A percentile compares a stretch with the other conserved stretches of the same genome.
phyloP scores from a whole-genome alignment of 108 stramenopile genomes.

The Discostella pseudostelligera region DNA sequence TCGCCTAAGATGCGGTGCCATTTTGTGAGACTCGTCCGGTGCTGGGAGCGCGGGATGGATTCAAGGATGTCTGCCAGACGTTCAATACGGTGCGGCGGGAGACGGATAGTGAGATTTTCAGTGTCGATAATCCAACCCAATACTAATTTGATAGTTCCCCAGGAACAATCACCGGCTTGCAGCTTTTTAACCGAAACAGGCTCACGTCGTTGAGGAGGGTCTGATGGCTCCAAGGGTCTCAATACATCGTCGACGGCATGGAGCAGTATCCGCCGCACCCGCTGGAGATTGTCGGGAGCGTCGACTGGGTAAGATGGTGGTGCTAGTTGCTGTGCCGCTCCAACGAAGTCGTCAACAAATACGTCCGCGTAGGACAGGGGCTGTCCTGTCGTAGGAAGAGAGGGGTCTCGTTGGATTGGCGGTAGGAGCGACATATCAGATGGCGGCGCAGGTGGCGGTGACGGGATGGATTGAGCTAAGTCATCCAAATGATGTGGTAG shows the following conservation, averaged over 20 bases:
- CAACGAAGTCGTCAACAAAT: slow-evolving; percentile 20
- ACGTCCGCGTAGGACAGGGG: background rate
- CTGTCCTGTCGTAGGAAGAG: background rate
- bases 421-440: background rate
- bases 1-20: slow-evolving; percentile 9
- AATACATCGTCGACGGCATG: slow-evolving; percentile 32
- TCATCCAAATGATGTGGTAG: slow-evolving; percentile 1
- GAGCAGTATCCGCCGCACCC: background rate
- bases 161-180: slow-evolving; percentile 20
- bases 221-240: slow-evolving; percentile 16
- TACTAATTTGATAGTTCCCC: slow-evolving; percentile 12
- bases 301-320: slow-evolving; percentile 20
- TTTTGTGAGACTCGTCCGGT: background rate
- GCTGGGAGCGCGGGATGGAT: background rate
- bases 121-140: slow-evolving; percentile 33
- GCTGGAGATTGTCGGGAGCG: background rate
- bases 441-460: slow-evolving; percentile 1
- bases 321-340: slow-evolving; percentile 23
- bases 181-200: slow-evolving; percentile 45
- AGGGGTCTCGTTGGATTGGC: background rate
- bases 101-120: background rate
- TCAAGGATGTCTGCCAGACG: slow-evolving; percentile 13
- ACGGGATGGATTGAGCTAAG: background rate
- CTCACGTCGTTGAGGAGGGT: slow-evolving; percentile 18
- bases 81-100: slow-evolving; percentile 20